Evolutionary conservation across 371 early-diverging fungal genomes (phyloP).

Genomic region (Mucor piriformis): DNA sequence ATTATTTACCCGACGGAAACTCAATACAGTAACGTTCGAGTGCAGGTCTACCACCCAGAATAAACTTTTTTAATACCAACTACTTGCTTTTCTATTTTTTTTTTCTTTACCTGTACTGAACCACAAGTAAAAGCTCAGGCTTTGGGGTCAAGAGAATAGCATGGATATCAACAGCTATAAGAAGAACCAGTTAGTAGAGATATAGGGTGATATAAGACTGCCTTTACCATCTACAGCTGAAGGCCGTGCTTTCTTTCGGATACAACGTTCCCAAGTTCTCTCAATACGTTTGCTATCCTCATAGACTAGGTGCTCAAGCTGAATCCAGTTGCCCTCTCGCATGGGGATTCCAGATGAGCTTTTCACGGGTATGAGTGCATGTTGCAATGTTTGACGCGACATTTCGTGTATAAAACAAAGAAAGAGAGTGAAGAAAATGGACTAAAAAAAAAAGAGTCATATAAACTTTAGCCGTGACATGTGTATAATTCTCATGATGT

Average conservation of each 20-base stretch:
- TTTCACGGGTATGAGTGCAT: conserved; percentile 6
- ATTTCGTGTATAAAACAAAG: not conserved
- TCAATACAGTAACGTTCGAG: conserved; percentile 58
- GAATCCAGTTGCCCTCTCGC: conserved; percentile 53
- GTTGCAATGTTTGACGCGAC: conserved; percentile 1
- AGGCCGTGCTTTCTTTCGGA: conserved; percentile 26
- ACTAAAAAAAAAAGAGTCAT: not conserved
- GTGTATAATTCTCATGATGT: too few relatives aligned
- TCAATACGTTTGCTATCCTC: conserved; percentile 30
- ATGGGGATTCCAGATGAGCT: conserved; percentile 12
- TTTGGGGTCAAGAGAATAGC: conserved; percentile 38
- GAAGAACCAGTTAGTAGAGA: not conserved
- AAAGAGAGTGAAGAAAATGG: not conserved
- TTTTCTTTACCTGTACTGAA: conserved; percentile 53
- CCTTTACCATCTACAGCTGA: conserved; percentile 36
- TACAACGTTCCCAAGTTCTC: conserved; percentile 52
- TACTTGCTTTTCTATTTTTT: not conserved
- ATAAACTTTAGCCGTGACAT: too few relatives aligned
- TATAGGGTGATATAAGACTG: not conserved
- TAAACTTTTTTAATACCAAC: not conserved
- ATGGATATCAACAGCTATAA: conserved; percentile 56
- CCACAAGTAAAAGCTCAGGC: conserved; percentile 55
- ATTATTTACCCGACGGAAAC: conserved; percentile 60
- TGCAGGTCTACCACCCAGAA: conserved; percentile 49
- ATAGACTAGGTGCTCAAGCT: conserved; percentile 46